phyloP scores from a whole-genome alignment of 352 stramenopile species.

The Bremia lactucae region DNA sequence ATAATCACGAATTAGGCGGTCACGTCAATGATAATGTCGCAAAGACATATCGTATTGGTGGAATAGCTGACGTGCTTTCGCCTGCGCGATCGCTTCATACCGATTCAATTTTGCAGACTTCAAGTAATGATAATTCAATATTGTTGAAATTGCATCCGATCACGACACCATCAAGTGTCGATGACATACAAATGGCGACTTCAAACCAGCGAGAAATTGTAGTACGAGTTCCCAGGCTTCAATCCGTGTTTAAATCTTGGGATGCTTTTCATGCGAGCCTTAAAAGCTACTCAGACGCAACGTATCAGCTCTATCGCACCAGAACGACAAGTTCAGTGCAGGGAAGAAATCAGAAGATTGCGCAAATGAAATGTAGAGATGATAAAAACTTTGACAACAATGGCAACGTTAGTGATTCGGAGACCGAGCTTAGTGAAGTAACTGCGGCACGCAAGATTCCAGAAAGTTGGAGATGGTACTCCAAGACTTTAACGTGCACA shows the following conservation, averaged over 20 bases:
- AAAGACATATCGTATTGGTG: constrained; percentile 1
- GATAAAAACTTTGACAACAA: constrained; percentile 24
- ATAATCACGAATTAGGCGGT: constrained; percentile 39
- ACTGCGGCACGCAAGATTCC: constrained; percentile 33
- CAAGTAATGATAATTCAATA: constrained; percentile 4
- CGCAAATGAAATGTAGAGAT: constrained; percentile 27
- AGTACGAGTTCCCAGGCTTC: constrained; percentile 47
- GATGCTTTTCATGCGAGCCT: constrained; percentile 54
- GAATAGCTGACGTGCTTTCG: constrained; percentile 2
- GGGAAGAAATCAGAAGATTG: constrained; percentile 61
- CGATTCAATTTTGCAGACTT: neutral
- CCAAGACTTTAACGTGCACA: constrained; percentile 68
- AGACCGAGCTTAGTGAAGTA: constrained; percentile 3
- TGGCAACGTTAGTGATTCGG: constrained; percentile 12
- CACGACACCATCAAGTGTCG: constrained; percentile 1
- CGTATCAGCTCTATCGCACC: constrained; percentile 66
- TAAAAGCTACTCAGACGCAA: constrained; percentile 49
- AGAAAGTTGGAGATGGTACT: constrained; percentile 69
- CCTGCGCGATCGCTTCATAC: constrained; percentile 3
- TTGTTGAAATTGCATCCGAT: constrained; percentile 8
- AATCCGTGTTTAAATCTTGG: constrained; percentile 48
- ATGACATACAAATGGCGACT: neutral
- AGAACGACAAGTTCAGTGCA: constrained; percentile 62
- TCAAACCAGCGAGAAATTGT: constrained; percentile 29
- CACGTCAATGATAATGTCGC: constrained; percentile 11